A percentile compares a stretch with the other conserved stretches of the same genome.
Evolutionary conservation across 176 grass and related monocot genomes (phyloP).

Genomic region (Metroxylon sagu): DNA sequence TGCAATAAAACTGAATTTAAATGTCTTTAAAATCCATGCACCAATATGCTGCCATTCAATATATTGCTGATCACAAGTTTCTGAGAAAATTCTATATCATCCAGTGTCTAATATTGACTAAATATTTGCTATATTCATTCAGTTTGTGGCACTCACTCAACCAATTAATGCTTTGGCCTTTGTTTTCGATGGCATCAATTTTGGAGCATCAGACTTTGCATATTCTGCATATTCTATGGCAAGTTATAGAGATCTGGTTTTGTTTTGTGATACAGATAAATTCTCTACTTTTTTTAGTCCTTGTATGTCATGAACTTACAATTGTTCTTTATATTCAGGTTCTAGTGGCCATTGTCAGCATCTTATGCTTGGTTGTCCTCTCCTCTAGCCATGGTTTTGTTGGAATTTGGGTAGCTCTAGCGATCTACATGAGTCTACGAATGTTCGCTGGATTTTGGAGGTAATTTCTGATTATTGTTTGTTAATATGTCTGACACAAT

Average conservation of each 20-base stretch:
- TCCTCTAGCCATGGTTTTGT: constrained; percentile 43
- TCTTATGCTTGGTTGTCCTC: constrained; percentile 44
- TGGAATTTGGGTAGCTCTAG: constrained; percentile 80
- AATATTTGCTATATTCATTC: constrained; percentile 12
- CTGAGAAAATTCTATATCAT: too few relatives aligned
- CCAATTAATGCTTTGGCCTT: constrained; percentile 79
- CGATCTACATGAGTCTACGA: constrained; percentile 74
- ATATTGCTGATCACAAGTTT: too few relatives aligned
- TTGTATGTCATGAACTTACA: neutral
- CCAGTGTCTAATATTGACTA: too few relatives aligned
- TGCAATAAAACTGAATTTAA: too few relatives aligned
- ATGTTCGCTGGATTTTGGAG: constrained; percentile 75
- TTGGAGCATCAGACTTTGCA: constrained; percentile 74
- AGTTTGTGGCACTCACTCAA: constrained; percentile 81
- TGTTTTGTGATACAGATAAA: constrained; percentile 3
- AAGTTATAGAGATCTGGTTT: constrained; percentile 7
- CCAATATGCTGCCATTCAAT: too few relatives aligned
- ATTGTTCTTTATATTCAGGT: constrained; percentile 25
- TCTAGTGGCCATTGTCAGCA: constrained; percentile 62
- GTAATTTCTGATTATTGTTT: constrained; percentile 17
- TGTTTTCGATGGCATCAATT: constrained; percentile 94
- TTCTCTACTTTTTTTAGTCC: neutral
- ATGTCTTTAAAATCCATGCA: too few relatives aligned
- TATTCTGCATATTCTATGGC: constrained; percentile 90
- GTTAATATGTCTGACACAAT: neutral